Base-by-base conservation (phyloP, 208 protist genomes). In the Leishmania martiniquensis region DNA sequence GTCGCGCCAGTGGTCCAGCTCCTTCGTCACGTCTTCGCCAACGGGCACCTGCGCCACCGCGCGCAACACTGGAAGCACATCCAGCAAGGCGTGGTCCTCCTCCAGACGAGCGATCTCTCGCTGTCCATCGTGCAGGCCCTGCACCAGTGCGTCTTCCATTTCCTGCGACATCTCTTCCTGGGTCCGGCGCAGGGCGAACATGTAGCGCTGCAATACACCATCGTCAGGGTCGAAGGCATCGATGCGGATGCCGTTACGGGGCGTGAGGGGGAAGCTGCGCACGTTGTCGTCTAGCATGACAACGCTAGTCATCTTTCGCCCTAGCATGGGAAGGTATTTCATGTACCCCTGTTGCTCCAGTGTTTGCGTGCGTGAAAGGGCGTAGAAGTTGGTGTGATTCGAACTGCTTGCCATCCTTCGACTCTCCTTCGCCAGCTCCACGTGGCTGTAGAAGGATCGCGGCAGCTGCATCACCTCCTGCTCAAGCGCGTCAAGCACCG, bases 271-370 rank as follows among this genome's bases (percentile, higher is more conserved):
- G 72, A 97, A 97, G 77, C 94, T 97, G 49, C 94, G 87, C 52
- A 92, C 92, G 75, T 95, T 97, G 80, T 97, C 94, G 75, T 97
- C 94, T 10, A 97, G 39, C 86, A 97, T 94, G 44, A 97, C 83
- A 29, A 90, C 84, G 32, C 80, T 71, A 62, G 82, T 76, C 77
- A 93, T 74, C 32, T 89, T 85, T 0, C 94, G 84, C n/a, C 94
- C 94, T 10, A 94, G 78, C 83, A 97, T 90, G n/a, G 94, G 94
- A 39, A 97, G 67, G 74, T 93, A 97, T 73, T 97, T 97, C 94
- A 97, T 97, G 83, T 94, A 95, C 45, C 83, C 77, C 39, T 90
- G 78, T 51, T 82, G 70, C 77, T 92, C 80, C 71, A 97, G 76
- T 65, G 94, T 96, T 71, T 96, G 94, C 39, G 86, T 87, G n/a